A percentile compares a stretch with the other conserved stretches of the same genome.
phyloP scores from a whole-genome alignment of 2,329 filamentous ascomycete species.

The Hymenotorrendiella dingleyae region DNA sequence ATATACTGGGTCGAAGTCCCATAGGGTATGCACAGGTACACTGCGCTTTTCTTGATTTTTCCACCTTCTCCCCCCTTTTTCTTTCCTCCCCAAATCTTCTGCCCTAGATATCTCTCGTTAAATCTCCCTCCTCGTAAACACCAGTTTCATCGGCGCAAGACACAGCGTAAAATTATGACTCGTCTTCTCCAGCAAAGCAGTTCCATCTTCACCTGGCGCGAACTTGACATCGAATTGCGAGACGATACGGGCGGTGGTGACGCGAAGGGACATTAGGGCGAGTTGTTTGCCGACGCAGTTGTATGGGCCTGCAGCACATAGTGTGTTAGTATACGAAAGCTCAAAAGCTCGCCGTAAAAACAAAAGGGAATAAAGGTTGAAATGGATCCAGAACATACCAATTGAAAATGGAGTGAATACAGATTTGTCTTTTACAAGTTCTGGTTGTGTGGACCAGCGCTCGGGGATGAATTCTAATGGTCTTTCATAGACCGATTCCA shows the following conservation, averaged over 20 bases:
- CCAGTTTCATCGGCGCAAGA: constrained; percentile 12
- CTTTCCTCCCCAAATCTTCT: background rate
- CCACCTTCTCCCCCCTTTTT: background rate
- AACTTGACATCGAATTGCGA: constrained; percentile 16
- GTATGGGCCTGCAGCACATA: constrained; percentile 7
- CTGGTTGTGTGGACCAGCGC: constrained; percentile 19
- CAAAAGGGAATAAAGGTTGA: background rate
- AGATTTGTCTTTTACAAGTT: constrained; percentile 19
- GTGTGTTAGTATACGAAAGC: background rate
- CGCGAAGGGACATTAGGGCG: constrained; percentile 19
- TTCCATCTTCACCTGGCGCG: constrained; percentile 17
- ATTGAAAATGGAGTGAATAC: constrained; percentile 27
- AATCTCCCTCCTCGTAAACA: constrained; percentile 9
- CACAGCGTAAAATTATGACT: constrained; percentile 17
- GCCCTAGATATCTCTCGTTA: background rate
- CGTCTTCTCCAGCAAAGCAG: constrained; percentile 8
- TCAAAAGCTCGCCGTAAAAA: too few species aligned
- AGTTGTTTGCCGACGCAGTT: constrained; percentile 19
- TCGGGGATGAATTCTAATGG: constrained; percentile 19
- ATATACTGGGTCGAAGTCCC: too few species aligned
- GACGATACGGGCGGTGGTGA: constrained; percentile 11
- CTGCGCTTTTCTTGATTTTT: background rate
- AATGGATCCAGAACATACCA: constrained; percentile 15
- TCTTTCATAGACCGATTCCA: constrained; percentile 5
- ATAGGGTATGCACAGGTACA: too few species aligned